Evolutionary conservation across 495 filamentous ascomycete species (phyloP), one percentile per base, ranked within the genome.

Genomic region (Margaritispora aquatica): DNA sequence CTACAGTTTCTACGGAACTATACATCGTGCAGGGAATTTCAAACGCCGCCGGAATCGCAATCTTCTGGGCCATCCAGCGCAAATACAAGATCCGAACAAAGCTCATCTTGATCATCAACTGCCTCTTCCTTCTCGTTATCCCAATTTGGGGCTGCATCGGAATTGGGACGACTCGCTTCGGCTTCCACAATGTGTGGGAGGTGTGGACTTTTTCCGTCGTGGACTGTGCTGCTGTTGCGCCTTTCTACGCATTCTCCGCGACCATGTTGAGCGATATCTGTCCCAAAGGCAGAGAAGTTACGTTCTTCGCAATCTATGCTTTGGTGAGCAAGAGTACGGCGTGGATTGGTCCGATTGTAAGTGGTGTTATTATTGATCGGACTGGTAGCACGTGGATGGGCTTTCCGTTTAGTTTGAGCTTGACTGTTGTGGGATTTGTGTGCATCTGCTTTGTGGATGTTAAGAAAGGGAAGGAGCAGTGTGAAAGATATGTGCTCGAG

Each of bases 91-190:
- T 48, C 8, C 21, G 17, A 5, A 48, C 44, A 7, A 48, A 48
- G 21, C 15, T 22, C 21, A 34, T 34, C 5, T 15, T 34, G 29
- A 48, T 87, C 83, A 84, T 86, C 71, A 84, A 84, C 64, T 64
- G 72, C 13, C 78, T 79, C 34, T 62, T 82, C 22, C 70, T 69
- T 15, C 85, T 86, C 58, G 74, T 85, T 26, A 59, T 86, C 4
- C 76, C 85, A 2, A 81, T 85, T 61, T 87, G 84, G 84, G 84
- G 84, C 51, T 85, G 85, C 81, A 80, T 86, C 50, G 84, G 84
- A 9, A 84, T 84, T 62, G 85, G 82, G 83, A 85, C 82, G 1
- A 57, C 79, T 41, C 68, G 58, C 5, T 85, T 87, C 64, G 84
- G 84, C 9, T 87, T 84, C 65, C 81, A 86, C 62, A 71, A 84